phyloP scores from a whole-genome alignment of 2,329 filamentous ascomycete species.

The Ceratocystis harringtonii region DNA sequence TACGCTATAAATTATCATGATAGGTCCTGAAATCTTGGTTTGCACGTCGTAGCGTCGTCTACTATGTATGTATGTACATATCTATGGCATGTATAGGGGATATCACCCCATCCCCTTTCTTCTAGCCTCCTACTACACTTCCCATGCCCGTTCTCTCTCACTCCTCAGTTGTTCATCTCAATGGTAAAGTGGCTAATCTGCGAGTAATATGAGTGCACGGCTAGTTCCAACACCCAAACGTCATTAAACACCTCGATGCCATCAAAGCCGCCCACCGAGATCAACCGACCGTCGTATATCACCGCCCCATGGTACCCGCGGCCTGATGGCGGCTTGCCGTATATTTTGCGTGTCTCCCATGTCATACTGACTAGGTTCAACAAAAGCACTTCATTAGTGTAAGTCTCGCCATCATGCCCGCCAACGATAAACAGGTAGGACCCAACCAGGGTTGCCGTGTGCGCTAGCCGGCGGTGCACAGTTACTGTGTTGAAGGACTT shows the following conservation, averaged over 20 bases:
- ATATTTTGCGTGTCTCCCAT: conserved; percentile 53
- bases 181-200: conserved; percentile 61
- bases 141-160: conserved; percentile 9
- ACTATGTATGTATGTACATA: neutral
- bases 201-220: conserved; percentile 56
- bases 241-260: conserved; percentile 53
- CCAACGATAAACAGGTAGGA: conserved; percentile 57
- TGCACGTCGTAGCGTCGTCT: neutral
- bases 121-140: neutral
- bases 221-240: conserved; percentile 51
- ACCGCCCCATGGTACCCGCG: conserved; percentile 53
- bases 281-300: conserved; percentile 47
- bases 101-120: neutral
- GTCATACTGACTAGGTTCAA: conserved; percentile 59
- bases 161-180: conserved; percentile 31
- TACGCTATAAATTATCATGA: neutral
- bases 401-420: conserved; percentile 55
- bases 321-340: conserved; percentile 46
- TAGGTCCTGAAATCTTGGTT: neutral
- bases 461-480: conserved; percentile 49
- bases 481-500: conserved; percentile 42
- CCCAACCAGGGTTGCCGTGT: conserved; percentile 54
- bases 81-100: neutral
- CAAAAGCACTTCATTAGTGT: conserved; percentile 52
- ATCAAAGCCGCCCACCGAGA: conserved; percentile 54